Evolutionary conservation across 202 grass and related monocot species (phyloP), one percentile per base, ranked within the genome.

Genomic region (Setaria italica): DNA sequence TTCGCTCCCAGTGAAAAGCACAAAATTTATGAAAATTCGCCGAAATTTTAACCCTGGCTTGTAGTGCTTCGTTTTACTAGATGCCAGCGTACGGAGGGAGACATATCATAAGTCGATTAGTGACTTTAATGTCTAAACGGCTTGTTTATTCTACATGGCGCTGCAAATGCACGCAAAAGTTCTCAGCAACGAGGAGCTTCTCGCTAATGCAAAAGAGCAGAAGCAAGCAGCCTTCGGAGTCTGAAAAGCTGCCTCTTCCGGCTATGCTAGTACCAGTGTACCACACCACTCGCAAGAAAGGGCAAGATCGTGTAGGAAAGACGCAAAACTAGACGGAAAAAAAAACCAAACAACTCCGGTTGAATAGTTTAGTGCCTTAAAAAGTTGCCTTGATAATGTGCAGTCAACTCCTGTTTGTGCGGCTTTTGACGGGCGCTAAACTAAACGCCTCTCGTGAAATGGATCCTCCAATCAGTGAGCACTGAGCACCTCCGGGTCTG

Each of bases 351-450:
- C 16, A 57, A 57, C 16, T n/a, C 50, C 10, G 45, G 39, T 45
- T 9, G 7, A 4, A 45, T 39, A 9, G 34, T 21, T 14, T 21
- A 53, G 20, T 21, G 67, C 54, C 51, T 53, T 70, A 20, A 51
- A 62, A 70, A 51, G 51, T 69, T 50, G 60, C 50, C 78, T 30
- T 82, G 60, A 14, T 15, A 33, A 29, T 53, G 37, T 64, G 16
- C 47, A 73, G 67, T 84, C 67, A 74, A 59, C 86, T 84, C 74
- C 81, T 89, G 32, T 69, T 85, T 60, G 68, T 67, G 67, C 76
- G 67, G 76, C 75, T 88, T 88, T 84, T 43, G 29, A 69, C 62
- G 79, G 62, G 58, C 25, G 39, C 50, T 41, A 78, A 78, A 64
- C 63, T 69, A 73, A 43, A 55, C n/a, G 34, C 34, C 46, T 74